Evolutionary conservation across 2,329 filamentous ascomycete genomes (phyloP).

Genomic region (Colletotrichum spinosum): DNA sequence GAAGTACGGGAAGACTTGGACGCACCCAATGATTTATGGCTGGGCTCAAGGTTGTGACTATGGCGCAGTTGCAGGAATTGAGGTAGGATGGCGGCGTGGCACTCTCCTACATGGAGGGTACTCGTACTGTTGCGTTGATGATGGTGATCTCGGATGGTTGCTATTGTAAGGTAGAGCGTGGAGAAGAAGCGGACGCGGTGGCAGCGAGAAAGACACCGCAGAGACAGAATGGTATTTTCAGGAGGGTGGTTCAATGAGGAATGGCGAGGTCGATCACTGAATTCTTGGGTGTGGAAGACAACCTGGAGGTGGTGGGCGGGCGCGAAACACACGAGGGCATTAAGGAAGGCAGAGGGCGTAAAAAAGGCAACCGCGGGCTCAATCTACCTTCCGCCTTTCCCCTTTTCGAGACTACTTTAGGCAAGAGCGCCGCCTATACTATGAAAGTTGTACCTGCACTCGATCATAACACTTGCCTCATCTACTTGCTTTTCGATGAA

Average conservation of each 20-base stretch:
- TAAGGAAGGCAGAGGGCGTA: not conserved
- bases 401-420: too few species aligned
- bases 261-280: not conserved
- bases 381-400: too few species aligned
- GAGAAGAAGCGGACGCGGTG: conserved; percentile 6
- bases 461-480: too few species aligned
- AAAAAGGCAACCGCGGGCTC: too few species aligned
- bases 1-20: not conserved
- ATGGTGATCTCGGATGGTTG: conserved; percentile 6
- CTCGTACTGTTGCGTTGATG: not conserved
- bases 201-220: not conserved
- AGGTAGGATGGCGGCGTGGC: not conserved
- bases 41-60: too few species aligned
- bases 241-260: conserved; percentile 1
- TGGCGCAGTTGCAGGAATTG: not conserved
- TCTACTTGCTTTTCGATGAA: not conserved
- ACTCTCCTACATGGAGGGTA: too few species aligned
- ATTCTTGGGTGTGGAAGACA: not conserved
- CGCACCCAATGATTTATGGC: not conserved
- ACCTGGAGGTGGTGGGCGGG: conserved; percentile 4
- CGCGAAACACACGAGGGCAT: not conserved
- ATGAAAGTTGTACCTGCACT: too few species aligned
- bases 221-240: conserved; percentile 4
- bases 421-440: too few species aligned
- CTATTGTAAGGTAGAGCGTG: conserved; percentile 9